Percentiles rank a stretch among this genome's conserved stretches.
Evolutionary conservation across 306 rosid genomes (phyloP).

Genomic region (cucumber (Cucumis sativus)): Cucumber_9930_V3 NC_026660.2:99001-99500

Average conservation of each 20-base stretch:
- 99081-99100: slow-evolving; percentile 64
- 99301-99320: neutral
- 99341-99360: no score
- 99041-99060: slow-evolving; percentile 25
- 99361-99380: no score
- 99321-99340: no score
- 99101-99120: slow-evolving; percentile 50
- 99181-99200: neutral
- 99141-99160: neutral
- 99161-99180: neutral
- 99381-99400: no score
- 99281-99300: neutral
- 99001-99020: slow-evolving; percentile 71
- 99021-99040: slow-evolving; percentile 42
- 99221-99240: neutral
- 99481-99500: no score
- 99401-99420: no score
- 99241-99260: neutral
- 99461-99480: no score
- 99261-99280: neutral
- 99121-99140: slow-evolving; percentile 19
- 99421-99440: no score
- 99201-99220: neutral
- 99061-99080: slow-evolving; percentile 63
- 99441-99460: no score